Evolutionary conservation across 2,329 filamentous ascomycete genomes (phyloP), one percentile per base, ranked within the genome.

Genomic region (Hortaea sp.): DNA sequence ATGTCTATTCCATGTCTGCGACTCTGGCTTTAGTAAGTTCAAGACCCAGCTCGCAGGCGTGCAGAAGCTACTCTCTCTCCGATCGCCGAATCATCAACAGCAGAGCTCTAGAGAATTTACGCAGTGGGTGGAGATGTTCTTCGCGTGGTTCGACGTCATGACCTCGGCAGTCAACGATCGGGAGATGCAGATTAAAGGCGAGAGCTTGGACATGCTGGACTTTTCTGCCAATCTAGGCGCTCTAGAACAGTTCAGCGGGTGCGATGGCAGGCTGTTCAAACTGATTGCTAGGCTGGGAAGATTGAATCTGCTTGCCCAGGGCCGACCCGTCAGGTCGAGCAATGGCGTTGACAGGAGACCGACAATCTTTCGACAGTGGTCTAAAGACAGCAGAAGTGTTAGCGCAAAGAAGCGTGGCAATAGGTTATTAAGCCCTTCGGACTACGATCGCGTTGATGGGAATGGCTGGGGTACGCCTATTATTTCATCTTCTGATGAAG

Each of bases 111-210:
- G n/a, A 35, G 70, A 80, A 43, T 85, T 88, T 50, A 84, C 87
- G 48, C 79, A 82, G 9, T 95, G 89, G 89, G 90, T 95, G 71
- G 86, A 94, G 58, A 82, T 87, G 38, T 81, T 95, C 56, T 95
- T 95, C 61, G 92, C 87, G 31, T 94, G 90, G 75, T 94, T 94
- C 62, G 90, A 95, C 64, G 87, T 89, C 46, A 87, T 95, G 69
- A 88, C 88, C 0, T 87, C 87, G 35, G 89, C 85, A 44, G 87
- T 94, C 61, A 95, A 95, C 57, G 86, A 95, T 65, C 81, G 89
- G 43, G 89, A 95, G 66, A 81, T 85, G 29, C 87, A 94, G 63
- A 77, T 95, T 12, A 73, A 75, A 34, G 77, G 77, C 28, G 71
- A 75, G 31, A 77, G 76, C 43, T 64, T 84, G 31, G 80, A 84